Percentiles rank a stretch among this genome's conserved stretches.
phyloP scores from a whole-genome alignment of 768 basidiomycete species.

The Lanmaoa rubissima region DNA sequence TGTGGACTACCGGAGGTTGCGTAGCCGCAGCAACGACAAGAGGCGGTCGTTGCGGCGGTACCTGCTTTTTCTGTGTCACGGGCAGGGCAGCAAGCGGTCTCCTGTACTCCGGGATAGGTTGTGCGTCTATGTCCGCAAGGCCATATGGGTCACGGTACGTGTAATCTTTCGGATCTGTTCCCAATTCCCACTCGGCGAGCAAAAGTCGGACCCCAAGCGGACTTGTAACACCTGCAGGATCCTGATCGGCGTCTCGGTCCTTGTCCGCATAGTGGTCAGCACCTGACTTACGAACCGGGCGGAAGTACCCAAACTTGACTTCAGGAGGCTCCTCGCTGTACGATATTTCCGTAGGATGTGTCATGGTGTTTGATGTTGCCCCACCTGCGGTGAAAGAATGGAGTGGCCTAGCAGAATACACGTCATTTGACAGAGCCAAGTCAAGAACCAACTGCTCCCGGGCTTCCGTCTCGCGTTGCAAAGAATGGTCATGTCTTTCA shows the following conservation, averaged over 20 bases:
- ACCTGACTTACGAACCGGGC: slow-evolving; percentile 40
- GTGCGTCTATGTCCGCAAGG: slow-evolving; percentile 21
- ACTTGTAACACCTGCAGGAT: slow-evolving; percentile 25
- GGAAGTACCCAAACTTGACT: slow-evolving; percentile 61
- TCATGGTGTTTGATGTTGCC: slow-evolving; percentile 7
- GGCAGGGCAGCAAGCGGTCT: background rate
- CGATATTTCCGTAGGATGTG: slow-evolving; percentile 41
- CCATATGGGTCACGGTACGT: slow-evolving; percentile 57
- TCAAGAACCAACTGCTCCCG: slow-evolving; percentile 64
- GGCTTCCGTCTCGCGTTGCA: slow-evolving; percentile 51
- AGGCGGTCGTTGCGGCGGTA: slow-evolving; percentile 37
- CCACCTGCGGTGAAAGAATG: background rate
- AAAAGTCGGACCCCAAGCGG: slow-evolving; percentile 61
- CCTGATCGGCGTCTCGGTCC: slow-evolving; percentile 15
- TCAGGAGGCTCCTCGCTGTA: slow-evolving; percentile 55
- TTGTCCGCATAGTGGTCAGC: slow-evolving; percentile 25
- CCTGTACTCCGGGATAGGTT: slow-evolving; percentile 15
- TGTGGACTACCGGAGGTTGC: slow-evolving; percentile 18
- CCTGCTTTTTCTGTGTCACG: slow-evolving; percentile 22
- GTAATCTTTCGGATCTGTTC: slow-evolving; percentile 49
- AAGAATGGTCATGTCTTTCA: slow-evolving; percentile 38
- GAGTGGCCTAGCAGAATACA: slow-evolving; percentile 49
- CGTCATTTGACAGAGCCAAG: slow-evolving; percentile 54
- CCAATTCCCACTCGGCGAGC: slow-evolving; percentile 66
- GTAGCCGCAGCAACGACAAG: slow-evolving; percentile 34